Evolutionary conservation across 805 yeast genomes (phyloP).

Genomic region (Ogataea henricii): DNA sequence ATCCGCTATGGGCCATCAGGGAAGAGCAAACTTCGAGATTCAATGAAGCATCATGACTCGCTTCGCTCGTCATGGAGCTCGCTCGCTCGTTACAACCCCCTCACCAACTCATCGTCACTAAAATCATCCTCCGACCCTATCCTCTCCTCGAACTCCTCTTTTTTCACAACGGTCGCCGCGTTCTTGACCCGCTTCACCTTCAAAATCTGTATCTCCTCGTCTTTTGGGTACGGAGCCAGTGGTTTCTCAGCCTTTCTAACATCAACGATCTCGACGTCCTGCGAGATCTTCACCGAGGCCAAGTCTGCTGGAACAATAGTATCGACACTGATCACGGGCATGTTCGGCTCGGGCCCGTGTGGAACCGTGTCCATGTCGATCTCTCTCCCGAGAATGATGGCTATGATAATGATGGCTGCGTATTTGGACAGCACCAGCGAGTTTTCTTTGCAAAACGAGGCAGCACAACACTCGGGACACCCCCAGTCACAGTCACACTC

Average conservation of each 20-base stretch:
- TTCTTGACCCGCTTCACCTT: conserved; percentile 1
- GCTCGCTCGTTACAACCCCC: background rate
- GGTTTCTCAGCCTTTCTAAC: conserved; percentile 32
- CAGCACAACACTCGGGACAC: conserved; percentile 86
- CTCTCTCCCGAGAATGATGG: conserved; percentile 57
- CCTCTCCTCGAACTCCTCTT: conserved; percentile 6
- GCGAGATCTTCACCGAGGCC: conserved; percentile 55
- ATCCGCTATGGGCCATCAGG: no score
- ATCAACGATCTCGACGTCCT: conserved; percentile 58
- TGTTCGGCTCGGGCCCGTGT: conserved; percentile 74
- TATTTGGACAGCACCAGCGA: conserved; percentile 84
- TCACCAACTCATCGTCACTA: conserved; percentile 25
- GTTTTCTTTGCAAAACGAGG: conserved; percentile 76
- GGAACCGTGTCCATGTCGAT: conserved; percentile 51
- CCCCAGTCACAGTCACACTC: conserved; percentile 70
- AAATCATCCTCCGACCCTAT: conserved; percentile 21
- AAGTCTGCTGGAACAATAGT: conserved; percentile 58
- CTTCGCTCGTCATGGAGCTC: background rate
- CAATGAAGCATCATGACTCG: background rate
- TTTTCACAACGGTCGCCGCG: conserved; percentile 8
- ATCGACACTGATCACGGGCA: conserved; percentile 70
- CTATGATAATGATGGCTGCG: conserved; percentile 74
- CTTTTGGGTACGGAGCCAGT: conserved; percentile 22
- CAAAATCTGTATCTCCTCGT: conserved; percentile 23
- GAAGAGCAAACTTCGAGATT: no score